phyloP scores from a whole-genome alignment of 1,284 basidiomycete species.

The Cutaneotrichosporon cutaneum region DNA sequence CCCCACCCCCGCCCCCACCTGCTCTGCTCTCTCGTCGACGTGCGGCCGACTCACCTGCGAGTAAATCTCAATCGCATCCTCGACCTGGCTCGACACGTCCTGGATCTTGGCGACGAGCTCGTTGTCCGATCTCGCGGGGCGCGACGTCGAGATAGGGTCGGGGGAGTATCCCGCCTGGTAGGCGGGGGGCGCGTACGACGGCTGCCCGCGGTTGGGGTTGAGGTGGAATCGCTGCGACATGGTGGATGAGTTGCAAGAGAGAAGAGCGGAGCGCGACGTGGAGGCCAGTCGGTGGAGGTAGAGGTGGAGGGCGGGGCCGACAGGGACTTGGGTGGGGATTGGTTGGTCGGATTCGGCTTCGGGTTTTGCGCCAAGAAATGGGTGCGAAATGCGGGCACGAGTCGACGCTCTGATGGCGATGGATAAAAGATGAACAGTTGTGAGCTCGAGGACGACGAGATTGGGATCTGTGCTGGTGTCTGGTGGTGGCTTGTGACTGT shows the following conservation, averaged over 20 bases:
- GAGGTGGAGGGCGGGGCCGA: neutral
- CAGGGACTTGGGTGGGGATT: neutral
- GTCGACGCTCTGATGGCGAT: too few relatives aligned
- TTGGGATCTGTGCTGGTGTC: too few relatives aligned
- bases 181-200: conserved; percentile 33
- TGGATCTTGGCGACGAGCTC: conserved; percentile 81
- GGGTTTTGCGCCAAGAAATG: neutral
- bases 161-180: conserved; percentile 38
- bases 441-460: too few relatives aligned
- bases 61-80: conserved; percentile 89
- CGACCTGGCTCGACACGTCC: conserved; percentile 71
- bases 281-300: neutral
- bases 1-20: neutral
- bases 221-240: conserved; percentile 52
- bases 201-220: conserved; percentile 49
- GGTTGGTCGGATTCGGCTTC: neutral
- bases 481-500: too few relatives aligned
- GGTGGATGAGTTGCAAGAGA: neutral
- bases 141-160: conserved; percentile 39
- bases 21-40: neutral
- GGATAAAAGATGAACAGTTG: too few relatives aligned
- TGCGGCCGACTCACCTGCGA: conserved; percentile 61
- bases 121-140: conserved; percentile 55
- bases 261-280: neutral
- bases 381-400: neutral